These are phyloP conservation scores for Bolboschoenoplectus hybrid DNA, from an alignment of 202 grass and related monocot genomes.

Conservation along the genomic window DNA sequence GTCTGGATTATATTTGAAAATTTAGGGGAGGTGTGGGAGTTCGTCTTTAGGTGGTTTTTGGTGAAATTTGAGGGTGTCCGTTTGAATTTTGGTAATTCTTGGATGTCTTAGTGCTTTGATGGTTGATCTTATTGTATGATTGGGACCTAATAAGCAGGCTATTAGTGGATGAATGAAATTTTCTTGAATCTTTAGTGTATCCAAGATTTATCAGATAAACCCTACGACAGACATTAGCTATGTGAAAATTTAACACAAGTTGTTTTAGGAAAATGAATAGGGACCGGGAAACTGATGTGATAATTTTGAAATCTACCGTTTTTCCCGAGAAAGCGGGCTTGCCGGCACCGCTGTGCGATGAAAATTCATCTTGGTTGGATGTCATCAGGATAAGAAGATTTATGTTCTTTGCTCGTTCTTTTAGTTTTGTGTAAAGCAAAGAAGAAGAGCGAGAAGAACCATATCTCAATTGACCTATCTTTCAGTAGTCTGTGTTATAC, in stretches of 20 bases:
- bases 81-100: constrained; percentile 4
- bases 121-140: not conserved
- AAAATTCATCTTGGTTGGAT: constrained; percentile 15
- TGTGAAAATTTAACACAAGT: not conserved
- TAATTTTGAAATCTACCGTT: too few relatives aligned
- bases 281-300: not conserved
- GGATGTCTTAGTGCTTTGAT: not conserved
- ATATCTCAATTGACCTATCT: not conserved
- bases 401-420: not conserved
- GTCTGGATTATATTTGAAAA: not conserved
- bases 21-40: not conserved
- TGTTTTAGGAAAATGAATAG: not conserved
- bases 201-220: not conserved
- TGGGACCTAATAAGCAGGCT: not conserved
- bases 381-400: not conserved
- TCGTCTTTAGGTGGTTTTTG: not conserved
- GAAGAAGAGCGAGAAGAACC: not conserved
- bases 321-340: too few relatives aligned
- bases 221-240: not conserved
- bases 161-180: not conserved
- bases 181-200: not conserved
- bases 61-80: constrained; percentile 1
- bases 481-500: not conserved
- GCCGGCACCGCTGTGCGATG: not conserved
- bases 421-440: not conserved